Evolutionary conservation across 768 basidiomycete species (phyloP).

Genomic region (Clavulina sp.): DNA sequence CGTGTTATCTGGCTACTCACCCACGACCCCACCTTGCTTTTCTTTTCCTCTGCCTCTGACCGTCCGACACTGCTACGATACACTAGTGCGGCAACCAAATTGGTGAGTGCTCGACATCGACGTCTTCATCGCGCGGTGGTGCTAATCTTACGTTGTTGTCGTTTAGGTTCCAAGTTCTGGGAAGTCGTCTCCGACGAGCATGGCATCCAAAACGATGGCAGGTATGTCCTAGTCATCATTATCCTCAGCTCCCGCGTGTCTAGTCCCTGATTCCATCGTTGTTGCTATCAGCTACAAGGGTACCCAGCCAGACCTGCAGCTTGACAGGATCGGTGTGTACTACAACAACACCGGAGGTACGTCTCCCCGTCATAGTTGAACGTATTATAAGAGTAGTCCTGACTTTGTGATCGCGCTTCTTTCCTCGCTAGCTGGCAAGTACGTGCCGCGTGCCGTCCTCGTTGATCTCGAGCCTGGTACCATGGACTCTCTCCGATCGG

Average conservation of each 20-base stretch:
- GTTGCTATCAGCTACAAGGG: constrained; percentile 49
- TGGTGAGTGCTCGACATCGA: constrained; percentile 28
- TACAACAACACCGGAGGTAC: constrained; percentile 78
- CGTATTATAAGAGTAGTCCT: too few relatives aligned
- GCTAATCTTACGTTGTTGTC: background rate
- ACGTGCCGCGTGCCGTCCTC: constrained; percentile 94
- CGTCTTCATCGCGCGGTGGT: background rate
- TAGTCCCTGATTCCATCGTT: background rate
- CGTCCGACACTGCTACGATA: background rate
- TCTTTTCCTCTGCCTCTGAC: background rate
- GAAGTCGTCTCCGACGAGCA: constrained; percentile 98
- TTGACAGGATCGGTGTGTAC: constrained; percentile 95
- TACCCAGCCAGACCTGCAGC: constrained; percentile 82
- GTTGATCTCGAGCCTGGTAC: constrained; percentile 97
- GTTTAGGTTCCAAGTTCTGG: constrained; percentile 83
- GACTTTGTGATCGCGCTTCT: background rate
- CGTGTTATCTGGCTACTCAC: background rate
- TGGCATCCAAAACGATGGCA: constrained; percentile 83
- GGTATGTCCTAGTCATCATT: constrained; percentile 19
- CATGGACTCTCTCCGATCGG: constrained; percentile 83
- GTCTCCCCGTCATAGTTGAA: background rate
- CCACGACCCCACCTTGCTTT: background rate
- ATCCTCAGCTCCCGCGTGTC: background rate
- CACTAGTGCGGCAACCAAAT: constrained; percentile 99
- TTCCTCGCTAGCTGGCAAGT: constrained; percentile 49